Percentiles rank a stretch among this genome's conserved stretches.
These are phyloP conservation scores for Clitocybe nebularis DNA, from an alignment of 1,284 basidiomycete species.

Conservation along the genomic window DNA sequence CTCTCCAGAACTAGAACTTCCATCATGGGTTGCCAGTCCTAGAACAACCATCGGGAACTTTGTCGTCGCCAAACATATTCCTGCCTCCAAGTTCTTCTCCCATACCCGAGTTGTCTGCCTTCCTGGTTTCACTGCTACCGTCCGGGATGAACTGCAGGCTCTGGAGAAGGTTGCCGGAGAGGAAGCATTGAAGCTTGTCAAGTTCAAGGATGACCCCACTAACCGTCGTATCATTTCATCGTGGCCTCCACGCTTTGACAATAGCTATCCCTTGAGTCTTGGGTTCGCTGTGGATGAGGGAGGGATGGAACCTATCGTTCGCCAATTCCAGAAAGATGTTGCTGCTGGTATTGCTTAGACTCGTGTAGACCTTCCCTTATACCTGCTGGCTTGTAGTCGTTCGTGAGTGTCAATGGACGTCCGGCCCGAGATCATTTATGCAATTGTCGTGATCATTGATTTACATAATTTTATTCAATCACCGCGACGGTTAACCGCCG, in stretches of 20 bases:
- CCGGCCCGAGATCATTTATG: too few species aligned
- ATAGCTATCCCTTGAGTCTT: conserved; percentile 38
- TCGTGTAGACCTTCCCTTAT: too few species aligned
- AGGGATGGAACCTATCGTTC: conserved; percentile 42
- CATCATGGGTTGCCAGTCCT: conserved; percentile 52
- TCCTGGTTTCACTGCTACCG: conserved; percentile 46
- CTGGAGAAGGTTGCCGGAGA: conserved; percentile 38
- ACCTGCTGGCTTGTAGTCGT: too few species aligned
- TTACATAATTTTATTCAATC: too few species aligned
- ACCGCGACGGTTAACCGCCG: too few species aligned
- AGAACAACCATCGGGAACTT: conserved; percentile 54
- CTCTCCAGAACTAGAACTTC: conserved; percentile 42
- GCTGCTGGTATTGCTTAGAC: conserved; percentile 20
- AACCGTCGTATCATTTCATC: conserved; percentile 42
- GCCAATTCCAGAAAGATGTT: conserved; percentile 34
- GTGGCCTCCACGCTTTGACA: conserved; percentile 46
- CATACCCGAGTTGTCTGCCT: conserved; percentile 52
- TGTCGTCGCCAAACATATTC: conserved; percentile 48
- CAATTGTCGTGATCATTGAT: too few species aligned
- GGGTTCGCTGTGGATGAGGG: conserved; percentile 43
- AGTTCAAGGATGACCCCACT: conserved; percentile 39
- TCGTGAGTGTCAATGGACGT: too few species aligned
- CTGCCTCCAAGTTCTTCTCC: conserved; percentile 37
- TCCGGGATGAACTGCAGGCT: conserved; percentile 42
- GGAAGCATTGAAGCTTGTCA: conserved; percentile 33